A percentile compares a stretch with the other conserved stretches of the same genome.
These are phyloP conservation scores for Nematodospora valgi DNA, from an alignment of 805 yeast species.

Conservation along the genomic window DNA sequence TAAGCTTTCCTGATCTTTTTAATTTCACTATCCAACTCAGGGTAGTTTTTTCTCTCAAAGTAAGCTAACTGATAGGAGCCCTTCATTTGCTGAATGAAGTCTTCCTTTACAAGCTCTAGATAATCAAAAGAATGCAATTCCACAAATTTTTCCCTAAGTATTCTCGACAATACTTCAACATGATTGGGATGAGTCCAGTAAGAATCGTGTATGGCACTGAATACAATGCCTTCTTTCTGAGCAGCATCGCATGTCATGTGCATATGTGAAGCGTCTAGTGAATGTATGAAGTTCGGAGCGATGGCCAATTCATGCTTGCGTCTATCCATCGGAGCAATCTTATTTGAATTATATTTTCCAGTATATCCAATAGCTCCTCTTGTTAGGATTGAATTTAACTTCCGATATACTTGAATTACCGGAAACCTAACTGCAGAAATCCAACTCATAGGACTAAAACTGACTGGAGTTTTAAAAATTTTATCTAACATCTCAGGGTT, in stretches of 20 bases:
- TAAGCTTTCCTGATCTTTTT: conserved; percentile 9
- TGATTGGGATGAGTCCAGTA: conserved; percentile 40
- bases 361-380: conserved; percentile 4
- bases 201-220: conserved; percentile 42
- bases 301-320: conserved; percentile 33
- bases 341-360: conserved; percentile 2
- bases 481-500: background rate
- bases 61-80: conserved; percentile 33
- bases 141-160: conserved; percentile 34
- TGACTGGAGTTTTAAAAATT: conserved; percentile 16
- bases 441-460: conserved; percentile 39
- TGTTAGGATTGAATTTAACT: conserved; percentile 22
- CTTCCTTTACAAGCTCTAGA: conserved; percentile 22
- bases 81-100: conserved; percentile 20
- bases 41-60: conserved; percentile 16
- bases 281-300: conserved; percentile 44
- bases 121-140: conserved; percentile 27
- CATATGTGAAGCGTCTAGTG: conserved; percentile 40
- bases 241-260: conserved; percentile 31
- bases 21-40: conserved; percentile 9
- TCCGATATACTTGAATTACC: conserved; percentile 32
- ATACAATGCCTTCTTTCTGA: conserved; percentile 17
- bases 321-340: conserved; percentile 22
- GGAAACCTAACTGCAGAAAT: conserved; percentile 40
- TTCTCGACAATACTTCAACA: conserved; percentile 21